Percentiles rank a stretch among this genome's conserved stretches.
These are phyloP conservation scores for Citrullus colocynthis DNA, from an alignment of 306 rosid species.

Conservation along the genomic window DNA sequence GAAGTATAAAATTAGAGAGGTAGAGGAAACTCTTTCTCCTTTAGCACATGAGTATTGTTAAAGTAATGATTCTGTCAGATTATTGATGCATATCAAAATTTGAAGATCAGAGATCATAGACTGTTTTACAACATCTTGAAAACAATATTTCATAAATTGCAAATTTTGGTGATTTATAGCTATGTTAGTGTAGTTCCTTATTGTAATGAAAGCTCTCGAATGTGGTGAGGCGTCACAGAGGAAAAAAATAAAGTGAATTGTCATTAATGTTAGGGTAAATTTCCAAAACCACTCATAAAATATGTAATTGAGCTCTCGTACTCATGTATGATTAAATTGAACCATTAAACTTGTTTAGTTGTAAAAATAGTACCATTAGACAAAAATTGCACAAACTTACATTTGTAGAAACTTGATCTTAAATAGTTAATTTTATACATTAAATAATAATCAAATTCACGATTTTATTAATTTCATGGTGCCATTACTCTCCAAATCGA, in stretches of 20 bases:
- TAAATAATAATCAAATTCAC: no score
- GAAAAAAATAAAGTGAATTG: not conserved
- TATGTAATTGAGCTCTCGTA: no score
- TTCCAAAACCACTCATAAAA: no score
- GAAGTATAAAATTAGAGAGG: conserved; percentile 5
- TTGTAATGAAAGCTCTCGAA: not conserved
- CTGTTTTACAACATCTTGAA: not conserved
- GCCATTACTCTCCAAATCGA: no score
- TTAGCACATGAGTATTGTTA: conserved; percentile 4
- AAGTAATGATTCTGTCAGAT: not conserved
- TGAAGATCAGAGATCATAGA: not conserved
- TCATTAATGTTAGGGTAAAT: no score
- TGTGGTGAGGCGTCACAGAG: not conserved
- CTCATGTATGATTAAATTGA: no score
- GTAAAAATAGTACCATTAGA: no score
- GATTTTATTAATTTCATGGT: no score
- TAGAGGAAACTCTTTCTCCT: conserved; percentile 3
- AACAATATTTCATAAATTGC: conserved; percentile 2
- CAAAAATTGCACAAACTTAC: no score
- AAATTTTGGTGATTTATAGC: conserved; percentile 4
- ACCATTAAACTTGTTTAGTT: no score
- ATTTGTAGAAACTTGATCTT: no score
- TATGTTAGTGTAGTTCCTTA: not conserved
- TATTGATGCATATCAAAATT: not conserved
- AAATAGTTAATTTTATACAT: no score